Base-by-base conservation (phyloP, 306 rosid species). In the Macrotyloma uniflorum region DNA sequence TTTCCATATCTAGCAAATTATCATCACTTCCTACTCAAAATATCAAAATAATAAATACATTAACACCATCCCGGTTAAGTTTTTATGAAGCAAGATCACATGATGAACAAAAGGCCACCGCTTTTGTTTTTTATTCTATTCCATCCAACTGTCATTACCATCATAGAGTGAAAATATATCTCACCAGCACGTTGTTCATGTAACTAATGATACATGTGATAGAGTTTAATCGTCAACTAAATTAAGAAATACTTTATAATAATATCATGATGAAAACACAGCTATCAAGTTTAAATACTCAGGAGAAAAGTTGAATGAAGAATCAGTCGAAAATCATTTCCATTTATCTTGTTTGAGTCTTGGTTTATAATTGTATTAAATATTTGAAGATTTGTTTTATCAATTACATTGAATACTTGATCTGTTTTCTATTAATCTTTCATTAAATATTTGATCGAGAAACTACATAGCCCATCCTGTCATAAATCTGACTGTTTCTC, bases 401-500 rank as follows among this genome's bases (percentile, higher is more conserved):
- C 28, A 6, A 6, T 6, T 35, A 6, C 43, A 8, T 3, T 38
- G 9, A 38, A 38, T 38, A 38, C 43, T 8, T 38, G 47, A 42
- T 42, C 55, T 66, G 26, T 35, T 35, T 35, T n/a, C n/a, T 63
- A 35, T 63, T 20, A 54, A 54, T 22, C 33, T 3, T n/a, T 79
- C 11, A 26, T 58, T 42, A 67, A 72, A 73, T 57, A 57, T 76
- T 45, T 62, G 42, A 78, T 73, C 11, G 64, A 58, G 71, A 36
- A 58, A 79, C 49, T 14, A 38, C 65, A 79, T 55, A 18, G 14
- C 35, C 43, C 13, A 62, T 68, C 73, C 18, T 23, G 72, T 47
- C 77, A 49, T 36, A 58, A 75, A 59, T 82, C 85, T 84, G 91
- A 87, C 88, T 23, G 81, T 84, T 87, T 89, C 93, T 85, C 84